A percentile compares a stretch with the other conserved stretches of the same genome.
phyloP scores from a whole-genome alignment of 768 basidiomycete genomes.

The Lentinula sp. region DNA sequence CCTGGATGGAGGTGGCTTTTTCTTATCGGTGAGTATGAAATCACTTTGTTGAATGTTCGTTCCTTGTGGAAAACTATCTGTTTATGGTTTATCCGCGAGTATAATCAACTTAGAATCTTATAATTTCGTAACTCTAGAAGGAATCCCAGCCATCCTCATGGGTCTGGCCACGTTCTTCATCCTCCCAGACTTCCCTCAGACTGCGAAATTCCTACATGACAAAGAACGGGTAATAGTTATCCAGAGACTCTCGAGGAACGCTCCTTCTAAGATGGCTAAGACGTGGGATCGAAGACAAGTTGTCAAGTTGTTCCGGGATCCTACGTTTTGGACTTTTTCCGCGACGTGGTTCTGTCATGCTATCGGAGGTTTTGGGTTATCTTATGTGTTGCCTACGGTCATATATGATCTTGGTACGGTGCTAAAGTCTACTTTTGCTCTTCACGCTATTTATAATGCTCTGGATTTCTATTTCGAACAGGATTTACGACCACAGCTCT shows the following conservation, averaged over 20 bases:
- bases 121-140: constrained; percentile 3
- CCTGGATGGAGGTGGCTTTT: constrained; percentile 24
- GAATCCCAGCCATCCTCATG: constrained; percentile 14
- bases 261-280: constrained; percentile 11
- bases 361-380: constrained; percentile 15
- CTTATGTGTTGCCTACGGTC: constrained; percentile 15
- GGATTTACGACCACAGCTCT: constrained; percentile 16
- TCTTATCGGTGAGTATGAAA: constrained; percentile 18
- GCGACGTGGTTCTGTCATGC: constrained; percentile 14
- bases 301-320: constrained; percentile 10
- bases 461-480: neutral
- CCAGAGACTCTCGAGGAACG: constrained; percentile 16
- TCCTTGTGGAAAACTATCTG: no score
- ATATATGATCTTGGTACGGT: constrained; percentile 15
- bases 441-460: neutral
- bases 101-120: no score
- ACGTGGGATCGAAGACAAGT: constrained; percentile 10
- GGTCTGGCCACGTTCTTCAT: constrained; percentile 15
- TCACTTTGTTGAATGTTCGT: constrained; percentile 10
- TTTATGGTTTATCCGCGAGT: no score
- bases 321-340: constrained; percentile 15
- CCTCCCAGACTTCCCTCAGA: constrained; percentile 38
- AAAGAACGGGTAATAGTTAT: constrained; percentile 27
- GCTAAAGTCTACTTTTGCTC: neutral
- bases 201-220: constrained; percentile 27